Base-by-base conservation (phyloP, 75 land plant species). In the Picea glauca region DNA sequence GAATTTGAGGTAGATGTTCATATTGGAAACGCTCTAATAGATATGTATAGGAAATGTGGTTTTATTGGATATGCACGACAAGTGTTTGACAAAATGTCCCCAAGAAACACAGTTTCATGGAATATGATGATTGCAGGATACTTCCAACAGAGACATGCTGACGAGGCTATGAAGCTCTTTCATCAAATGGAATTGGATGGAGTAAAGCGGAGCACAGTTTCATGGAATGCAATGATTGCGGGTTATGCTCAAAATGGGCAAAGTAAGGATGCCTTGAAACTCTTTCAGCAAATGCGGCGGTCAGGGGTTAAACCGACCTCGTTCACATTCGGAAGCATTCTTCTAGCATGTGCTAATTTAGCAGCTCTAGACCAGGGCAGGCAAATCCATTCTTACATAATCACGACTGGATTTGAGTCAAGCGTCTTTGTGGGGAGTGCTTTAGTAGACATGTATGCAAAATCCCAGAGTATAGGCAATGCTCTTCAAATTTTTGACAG, bases 391-490 rank as follows among this genome's bases (percentile, higher is more conserved):
- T 11, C 18, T 4, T 17, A 38, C 20, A n/a, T 79, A 17, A 61
- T 50, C 33, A 57, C n/a, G 12, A 23, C 31, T 40, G 57, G 77
- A 14, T 31, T 79, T 21, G 35, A 79, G n/a, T 56, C 58, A 33
- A 70, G 79, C 65, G n/a, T 65, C 13, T 46, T 43, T 54, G n/a
- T 81, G n/a, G 15, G 58, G 1, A 79, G 21, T 38, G 57, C 73
- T 4, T 38, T 78, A 2, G 26, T 79, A 30, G 72, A 66, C 61
- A 81, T 78, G 83, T 81, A 81, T 78, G 83, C 73, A 5, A 81
- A 81, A 68, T 81, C 82, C 67, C 72, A 81, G 3, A 58, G 74
- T 54, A 18, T 81, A 33, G 57, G 65, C 1, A 59, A 68, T 21
- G 81, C 82, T 54, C 35, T 58, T 33, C 30, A 57, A 38, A 21